These are phyloP conservation scores for Elaeis guineensis DNA, from an alignment of 176 grass and related monocot genomes.

Conservation along the genomic window DNA sequence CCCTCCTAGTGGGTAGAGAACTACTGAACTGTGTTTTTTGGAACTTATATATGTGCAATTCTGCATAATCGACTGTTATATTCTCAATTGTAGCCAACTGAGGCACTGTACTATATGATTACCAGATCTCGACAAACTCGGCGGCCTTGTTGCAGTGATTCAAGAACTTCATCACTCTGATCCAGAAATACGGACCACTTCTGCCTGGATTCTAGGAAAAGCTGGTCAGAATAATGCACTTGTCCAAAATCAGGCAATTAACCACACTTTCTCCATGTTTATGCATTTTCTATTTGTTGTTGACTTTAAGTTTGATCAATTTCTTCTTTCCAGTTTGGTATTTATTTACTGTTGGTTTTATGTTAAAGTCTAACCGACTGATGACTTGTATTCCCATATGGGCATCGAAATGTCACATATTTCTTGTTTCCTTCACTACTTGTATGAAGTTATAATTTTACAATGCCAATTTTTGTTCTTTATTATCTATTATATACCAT, in stretches of 20 bases:
- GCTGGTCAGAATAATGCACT: constrained; percentile 69
- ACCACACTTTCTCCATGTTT: neutral
- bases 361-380: no score
- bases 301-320: neutral
- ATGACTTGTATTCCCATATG: no score
- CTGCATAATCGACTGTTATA: no score
- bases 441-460: no score
- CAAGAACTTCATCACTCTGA: constrained; percentile 55
- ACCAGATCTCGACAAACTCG: constrained; percentile 84
- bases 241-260: constrained; percentile 82
- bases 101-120: neutral
- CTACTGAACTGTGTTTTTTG: no score
- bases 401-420: no score
- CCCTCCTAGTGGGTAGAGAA: no score
- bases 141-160: constrained; percentile 63
- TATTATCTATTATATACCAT: no score
- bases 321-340: neutral
- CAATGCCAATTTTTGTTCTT: no score
- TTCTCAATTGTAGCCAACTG: neutral
- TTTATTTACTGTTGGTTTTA: no score
- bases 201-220: constrained; percentile 82
- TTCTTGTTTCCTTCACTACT: no score
- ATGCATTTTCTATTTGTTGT: neutral
- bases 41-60: no score
- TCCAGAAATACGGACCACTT: constrained; percentile 50